Evolutionary conservation across 1,284 basidiomycete species (phyloP).

Genomic region (Exobasidium cylindrosporum): DNA sequence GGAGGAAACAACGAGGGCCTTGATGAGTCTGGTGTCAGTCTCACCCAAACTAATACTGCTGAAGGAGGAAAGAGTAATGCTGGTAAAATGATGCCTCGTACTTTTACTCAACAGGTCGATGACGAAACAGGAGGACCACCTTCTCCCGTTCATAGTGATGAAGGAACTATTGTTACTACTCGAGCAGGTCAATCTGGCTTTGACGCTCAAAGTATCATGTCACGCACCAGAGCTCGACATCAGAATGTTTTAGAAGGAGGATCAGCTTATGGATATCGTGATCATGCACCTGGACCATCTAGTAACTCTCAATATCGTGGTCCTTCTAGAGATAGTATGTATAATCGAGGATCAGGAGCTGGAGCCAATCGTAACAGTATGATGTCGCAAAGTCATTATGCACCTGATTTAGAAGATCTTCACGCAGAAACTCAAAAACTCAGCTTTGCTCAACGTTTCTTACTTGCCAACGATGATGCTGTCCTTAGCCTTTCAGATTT

Average conservation of each 20-base stretch:
- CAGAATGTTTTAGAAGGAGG: conserved; percentile 37
- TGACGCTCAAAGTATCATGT: conserved; percentile 25
- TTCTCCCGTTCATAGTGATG: conserved; percentile 32
- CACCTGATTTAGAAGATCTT: conserved; percentile 47
- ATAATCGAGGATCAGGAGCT: neutral
- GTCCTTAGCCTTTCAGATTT: conserved; percentile 84
- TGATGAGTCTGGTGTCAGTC: conserved; percentile 26
- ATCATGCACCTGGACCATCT: neutral
- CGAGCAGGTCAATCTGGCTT: conserved; percentile 31
- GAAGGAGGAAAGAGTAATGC: conserved; percentile 15
- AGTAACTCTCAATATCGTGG: neutral
- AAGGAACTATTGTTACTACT: conserved; percentile 37
- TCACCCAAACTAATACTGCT: conserved; percentile 17
- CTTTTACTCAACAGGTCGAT: conserved; percentile 49
- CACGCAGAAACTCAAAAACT: conserved; percentile 3
- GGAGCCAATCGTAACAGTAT: conserved; percentile 2
- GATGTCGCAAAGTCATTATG: conserved; percentile 25
- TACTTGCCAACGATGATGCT: conserved; percentile 75
- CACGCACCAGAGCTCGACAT: conserved; percentile 38
- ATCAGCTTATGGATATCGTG: conserved; percentile 37
- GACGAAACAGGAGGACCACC: conserved; percentile 49
- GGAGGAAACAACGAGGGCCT: conserved; percentile 18
- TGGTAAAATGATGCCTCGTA: conserved; percentile 26
- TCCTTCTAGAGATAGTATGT: neutral
- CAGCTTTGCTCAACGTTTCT: conserved; percentile 68